These are phyloP conservation scores for Kodamaea sp. DNA, from an alignment of 1,139 yeast species.

Conservation along the genomic window DNA sequence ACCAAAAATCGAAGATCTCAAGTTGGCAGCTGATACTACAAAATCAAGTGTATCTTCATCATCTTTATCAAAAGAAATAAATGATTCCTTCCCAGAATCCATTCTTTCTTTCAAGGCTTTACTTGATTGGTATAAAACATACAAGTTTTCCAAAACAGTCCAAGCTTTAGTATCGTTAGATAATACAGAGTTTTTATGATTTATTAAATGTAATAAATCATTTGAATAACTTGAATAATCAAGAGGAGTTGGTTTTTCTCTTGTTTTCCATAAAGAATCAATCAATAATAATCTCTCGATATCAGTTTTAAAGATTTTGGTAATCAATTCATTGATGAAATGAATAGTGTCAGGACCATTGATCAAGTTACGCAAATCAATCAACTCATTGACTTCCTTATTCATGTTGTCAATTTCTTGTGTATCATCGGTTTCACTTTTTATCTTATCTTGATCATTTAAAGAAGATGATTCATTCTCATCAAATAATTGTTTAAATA, in stretches of 20 bases:
- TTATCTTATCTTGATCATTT: constrained; percentile 38
- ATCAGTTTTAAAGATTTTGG: constrained; percentile 62
- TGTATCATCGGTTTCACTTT: constrained; percentile 53
- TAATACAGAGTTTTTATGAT: not conserved
- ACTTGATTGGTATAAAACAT: constrained; percentile 53
- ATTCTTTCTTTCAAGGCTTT: constrained; percentile 50
- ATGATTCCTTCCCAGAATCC: constrained; percentile 31
- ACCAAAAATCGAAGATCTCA: constrained; percentile 69
- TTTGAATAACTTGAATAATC: constrained; percentile 22
- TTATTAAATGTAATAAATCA: constrained; percentile 14
- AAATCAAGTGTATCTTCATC: constrained; percentile 87
- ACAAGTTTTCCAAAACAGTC: constrained; percentile 61
- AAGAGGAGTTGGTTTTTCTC: constrained; percentile 67
- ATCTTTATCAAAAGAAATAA: constrained; percentile 85
- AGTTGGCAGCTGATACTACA: constrained; percentile 83
- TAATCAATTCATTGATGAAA: constrained; percentile 42
- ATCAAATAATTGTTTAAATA: constrained; percentile 79
- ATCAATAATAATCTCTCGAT: constrained; percentile 68
- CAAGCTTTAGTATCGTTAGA: constrained; percentile 59
- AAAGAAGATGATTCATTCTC: constrained; percentile 34
- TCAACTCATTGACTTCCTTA: constrained; percentile 73
- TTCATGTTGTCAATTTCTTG: constrained; percentile 67
- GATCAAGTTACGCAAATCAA: constrained; percentile 54
- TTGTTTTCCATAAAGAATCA: constrained; percentile 74
- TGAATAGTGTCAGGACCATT: constrained; percentile 14